Evolutionary conservation across 2,329 filamentous ascomycete species (phyloP), one percentile per base, ranked within the genome.

Genomic region (Ophiostoma australiae): DNA sequence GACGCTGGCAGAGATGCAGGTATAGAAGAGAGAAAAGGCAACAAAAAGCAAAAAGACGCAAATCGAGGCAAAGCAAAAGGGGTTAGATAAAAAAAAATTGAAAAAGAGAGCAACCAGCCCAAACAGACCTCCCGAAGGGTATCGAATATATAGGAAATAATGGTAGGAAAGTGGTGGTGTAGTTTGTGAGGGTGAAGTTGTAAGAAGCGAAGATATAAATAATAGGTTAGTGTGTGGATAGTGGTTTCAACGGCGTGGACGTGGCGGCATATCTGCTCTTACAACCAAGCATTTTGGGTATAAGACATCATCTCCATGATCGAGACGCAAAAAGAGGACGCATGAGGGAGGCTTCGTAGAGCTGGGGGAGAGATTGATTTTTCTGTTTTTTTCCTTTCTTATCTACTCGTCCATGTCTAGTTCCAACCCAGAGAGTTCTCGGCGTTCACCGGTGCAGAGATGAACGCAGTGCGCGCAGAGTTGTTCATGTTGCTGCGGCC

Each of bases 351-450:
- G 31, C 63, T 39, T 37, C 20, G 20, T 27, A 41, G 35, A 66
- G 35, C 63, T 39, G 35, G 66, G 66, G 23, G 39, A 67, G 39
- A 67, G 66, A 41, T 13, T 66, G 33, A 23, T 66, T 37, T 67
- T 67, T 67, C 8, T 44, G 41, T 20, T 66, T 33, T 66, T 66
- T 39, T 39, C 8, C 20, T 67, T 67, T 39, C 37, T 48, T 67
- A 48, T 48, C 23, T 67, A 48, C 23, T 67, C 37, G 20, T 67
- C 66, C 63, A 41, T 31, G 23, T 67, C 27, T 85, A 97, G 84
- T 96, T 97, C 94, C 94, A 97, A 77, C 94, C 94, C 75, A 97
- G 87, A 69, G 93, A 97, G 85, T 97, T 97, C 83, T 96, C 93
- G 3, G 93, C 91, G 80, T 94, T 94, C 74, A 97, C 91, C 3